Conservation (phyloP, 768 basidiomycete species). For the Tricholoma matsutake region DNA sequence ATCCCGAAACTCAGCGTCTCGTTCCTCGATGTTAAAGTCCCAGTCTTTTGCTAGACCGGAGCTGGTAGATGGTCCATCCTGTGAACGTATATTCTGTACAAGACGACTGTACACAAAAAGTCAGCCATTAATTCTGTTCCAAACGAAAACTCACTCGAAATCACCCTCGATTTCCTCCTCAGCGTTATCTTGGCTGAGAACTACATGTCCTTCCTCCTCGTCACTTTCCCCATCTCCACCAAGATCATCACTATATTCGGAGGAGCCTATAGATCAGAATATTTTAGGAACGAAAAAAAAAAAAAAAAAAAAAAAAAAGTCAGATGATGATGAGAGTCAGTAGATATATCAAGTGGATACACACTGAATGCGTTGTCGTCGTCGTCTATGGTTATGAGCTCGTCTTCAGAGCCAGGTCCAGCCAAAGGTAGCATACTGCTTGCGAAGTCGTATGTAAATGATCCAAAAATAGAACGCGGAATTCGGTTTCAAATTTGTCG, state of each 20-base stretch:
- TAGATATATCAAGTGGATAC: background rate
- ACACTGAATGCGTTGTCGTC: background rate
- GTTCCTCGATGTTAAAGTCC: constrained; percentile 70
- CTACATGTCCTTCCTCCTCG: constrained; percentile 14
- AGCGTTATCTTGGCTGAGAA: constrained; percentile 26
- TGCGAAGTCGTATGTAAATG: too few species aligned
- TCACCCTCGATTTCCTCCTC: constrained; percentile 56
- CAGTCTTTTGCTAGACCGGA: constrained; percentile 61
- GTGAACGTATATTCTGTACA: constrained; percentile 58
- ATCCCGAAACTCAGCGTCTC: constrained; percentile 67
- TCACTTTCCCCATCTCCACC: constrained; percentile 10
- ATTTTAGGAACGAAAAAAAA: background rate
- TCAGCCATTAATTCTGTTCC: background rate
- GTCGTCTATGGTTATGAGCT: background rate
- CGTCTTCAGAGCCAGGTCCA: background rate
- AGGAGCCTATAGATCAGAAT: constrained; percentile 8
- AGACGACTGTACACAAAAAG: constrained; percentile 48
- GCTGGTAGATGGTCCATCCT: constrained; percentile 39
- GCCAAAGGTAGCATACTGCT: background rate
- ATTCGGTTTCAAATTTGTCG: too few species aligned
- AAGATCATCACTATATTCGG: constrained; percentile 8
- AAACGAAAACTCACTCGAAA: constrained; percentile 42
- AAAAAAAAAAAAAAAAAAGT: too few species aligned
- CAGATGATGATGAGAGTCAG: background rate
- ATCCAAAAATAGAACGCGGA: too few species aligned